A percentile compares a stretch with the other conserved stretches of the same genome.
Conservation (phyloP, 768 basidiomycete genomes). For the Kwoniella mangroviensis region DNA sequence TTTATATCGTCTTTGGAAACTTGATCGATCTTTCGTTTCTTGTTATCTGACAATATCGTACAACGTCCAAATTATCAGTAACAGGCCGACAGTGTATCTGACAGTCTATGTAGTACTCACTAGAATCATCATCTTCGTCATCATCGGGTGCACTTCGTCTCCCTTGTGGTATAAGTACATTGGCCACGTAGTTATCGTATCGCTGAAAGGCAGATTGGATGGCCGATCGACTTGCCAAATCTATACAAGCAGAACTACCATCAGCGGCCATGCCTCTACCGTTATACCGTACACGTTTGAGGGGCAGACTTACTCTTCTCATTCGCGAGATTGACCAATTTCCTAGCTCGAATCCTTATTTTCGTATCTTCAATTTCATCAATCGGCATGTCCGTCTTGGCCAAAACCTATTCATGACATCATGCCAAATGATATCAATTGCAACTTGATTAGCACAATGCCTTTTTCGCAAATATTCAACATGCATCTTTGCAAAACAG, state of each 20-base stretch:
- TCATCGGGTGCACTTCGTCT: slow-evolving; percentile 2
- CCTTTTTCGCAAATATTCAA: neutral
- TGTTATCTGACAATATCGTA: slow-evolving; percentile 13
- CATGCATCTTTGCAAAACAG: neutral
- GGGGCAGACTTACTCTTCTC: slow-evolving; percentile 20
- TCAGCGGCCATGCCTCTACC: neutral
- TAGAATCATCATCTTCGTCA: neutral
- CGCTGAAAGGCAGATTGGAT: slow-evolving; percentile 25
- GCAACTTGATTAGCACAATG: neutral
- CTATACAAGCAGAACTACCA: slow-evolving; percentile 9
- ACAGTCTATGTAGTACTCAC: neutral
- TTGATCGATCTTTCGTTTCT: slow-evolving; percentile 35
- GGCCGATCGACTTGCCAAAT: slow-evolving; percentile 12
- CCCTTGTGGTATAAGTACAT: slow-evolving; percentile 16
- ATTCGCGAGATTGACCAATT: slow-evolving; percentile 14
- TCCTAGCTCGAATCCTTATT: slow-evolving; percentile 26
- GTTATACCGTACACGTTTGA: no score
- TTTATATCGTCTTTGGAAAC: slow-evolving; percentile 10
- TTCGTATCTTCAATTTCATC: slow-evolving; percentile 29
- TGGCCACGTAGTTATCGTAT: slow-evolving; percentile 17
- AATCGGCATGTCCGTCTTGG: slow-evolving; percentile 42
- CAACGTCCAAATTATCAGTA: neutral
- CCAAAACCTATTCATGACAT: slow-evolving; percentile 29
- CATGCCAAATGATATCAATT: neutral
- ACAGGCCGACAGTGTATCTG: neutral